These are phyloP conservation scores for Populus davidiana DNA, from an alignment of 345 rosid genomes.

Conservation along the genomic window DNA sequence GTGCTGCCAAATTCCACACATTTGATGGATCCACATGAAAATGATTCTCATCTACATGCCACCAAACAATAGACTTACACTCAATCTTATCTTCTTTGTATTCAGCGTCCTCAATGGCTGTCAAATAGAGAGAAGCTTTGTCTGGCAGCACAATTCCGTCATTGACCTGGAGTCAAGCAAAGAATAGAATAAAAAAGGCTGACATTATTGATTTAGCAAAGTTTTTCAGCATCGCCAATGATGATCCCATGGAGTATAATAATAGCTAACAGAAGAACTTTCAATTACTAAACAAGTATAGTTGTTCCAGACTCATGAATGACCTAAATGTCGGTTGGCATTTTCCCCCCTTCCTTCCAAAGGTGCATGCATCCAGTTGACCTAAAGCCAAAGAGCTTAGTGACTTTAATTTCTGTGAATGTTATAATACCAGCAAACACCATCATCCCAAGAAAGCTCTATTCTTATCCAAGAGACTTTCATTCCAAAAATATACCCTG, in stretches of 20 bases:
- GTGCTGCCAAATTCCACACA: not conserved
- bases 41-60: not conserved
- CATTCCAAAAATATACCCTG: not conserved
- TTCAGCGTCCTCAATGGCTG: conserved; percentile 95
- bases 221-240: conserved; percentile 1
- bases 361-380: not conserved
- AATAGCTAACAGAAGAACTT: no score
- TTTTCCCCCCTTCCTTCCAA: not conserved
- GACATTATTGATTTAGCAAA: not conserved
- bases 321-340: not conserved
- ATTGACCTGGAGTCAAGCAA: conserved; percentile 46
- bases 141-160: conserved; percentile 88
- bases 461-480: not conserved
- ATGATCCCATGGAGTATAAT: not conserved
- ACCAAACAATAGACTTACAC: conserved; percentile 45
- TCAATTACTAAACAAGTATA: not conserved
- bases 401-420: not conserved
- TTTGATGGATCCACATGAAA: not conserved
- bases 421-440: not conserved
- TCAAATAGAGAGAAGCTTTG: conserved; percentile 80
- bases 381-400: not conserved
- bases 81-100: conserved; percentile 95
- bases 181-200: not conserved
- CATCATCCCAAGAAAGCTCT: not conserved
- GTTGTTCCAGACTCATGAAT: not conserved